These are phyloP conservation scores for Gynandropsis gynandra DNA, from an alignment of 345 rosid species.

Conservation along the genomic window DNA sequence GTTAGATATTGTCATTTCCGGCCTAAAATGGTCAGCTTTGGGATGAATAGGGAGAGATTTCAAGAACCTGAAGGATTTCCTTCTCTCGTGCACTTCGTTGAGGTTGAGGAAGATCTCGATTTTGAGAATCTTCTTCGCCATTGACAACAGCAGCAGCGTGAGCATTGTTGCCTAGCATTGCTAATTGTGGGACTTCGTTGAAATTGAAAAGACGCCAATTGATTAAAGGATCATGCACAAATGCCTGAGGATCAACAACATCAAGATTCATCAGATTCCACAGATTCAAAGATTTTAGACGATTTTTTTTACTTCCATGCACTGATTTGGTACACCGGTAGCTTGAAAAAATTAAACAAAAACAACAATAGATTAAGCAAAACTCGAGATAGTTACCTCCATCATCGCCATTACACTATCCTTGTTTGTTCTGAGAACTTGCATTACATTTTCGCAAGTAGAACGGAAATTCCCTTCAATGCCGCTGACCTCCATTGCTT, in stretches of 20 bases:
- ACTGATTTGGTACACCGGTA: not conserved
- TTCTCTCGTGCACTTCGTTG: conserved; percentile 90
- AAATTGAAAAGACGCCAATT: conserved; percentile 99
- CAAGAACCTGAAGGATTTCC: conserved; percentile 82
- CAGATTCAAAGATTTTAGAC: too few species aligned
- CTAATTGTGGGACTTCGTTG: conserved; percentile 92
- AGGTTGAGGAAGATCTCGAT: conserved; percentile 73
- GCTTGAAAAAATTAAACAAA: not conserved
- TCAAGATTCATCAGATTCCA: too few species aligned
- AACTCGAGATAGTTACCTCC: conserved; percentile 46
- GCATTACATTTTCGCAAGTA: conserved; percentile 96
- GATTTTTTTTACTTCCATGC: too few species aligned
- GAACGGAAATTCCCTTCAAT: conserved; percentile 92
- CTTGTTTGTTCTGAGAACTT: conserved; percentile 81
- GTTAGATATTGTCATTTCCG: conserved; percentile 6
- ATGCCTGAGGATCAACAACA: conserved; percentile 45
- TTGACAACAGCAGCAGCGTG: conserved; percentile 52
- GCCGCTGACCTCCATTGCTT: conserved; percentile 99
- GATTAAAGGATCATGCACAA: conserved; percentile 97
- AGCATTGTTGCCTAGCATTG: conserved; percentile 49
- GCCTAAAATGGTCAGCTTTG: not conserved
- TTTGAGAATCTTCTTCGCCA: conserved; percentile 51
- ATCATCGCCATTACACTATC: conserved; percentile 99
- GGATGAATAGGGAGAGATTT: not conserved
- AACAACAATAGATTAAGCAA: not conserved